These are phyloP conservation scores for Thermomyces lanuginosus DNA, from an alignment of 2,329 filamentous ascomycete species.

Conservation along the genomic window DNA sequence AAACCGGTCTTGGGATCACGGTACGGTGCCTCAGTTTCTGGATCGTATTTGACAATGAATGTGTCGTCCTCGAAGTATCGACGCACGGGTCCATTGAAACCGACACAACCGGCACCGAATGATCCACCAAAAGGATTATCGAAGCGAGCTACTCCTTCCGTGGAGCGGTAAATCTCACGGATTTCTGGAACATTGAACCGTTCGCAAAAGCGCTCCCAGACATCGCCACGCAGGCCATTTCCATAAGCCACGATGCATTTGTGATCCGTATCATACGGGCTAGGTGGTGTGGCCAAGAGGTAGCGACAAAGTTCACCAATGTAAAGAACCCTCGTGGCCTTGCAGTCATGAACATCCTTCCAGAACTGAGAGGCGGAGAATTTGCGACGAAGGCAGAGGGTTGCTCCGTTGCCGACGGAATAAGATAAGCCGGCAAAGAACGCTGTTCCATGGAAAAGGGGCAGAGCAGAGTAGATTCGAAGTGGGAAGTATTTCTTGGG, in stretches of 20 bases:
- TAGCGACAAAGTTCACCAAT: conserved; percentile 37
- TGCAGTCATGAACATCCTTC: conserved; percentile 28
- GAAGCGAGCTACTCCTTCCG: conserved; percentile 31
- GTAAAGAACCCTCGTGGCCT: conserved; percentile 29
- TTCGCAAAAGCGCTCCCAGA: conserved; percentile 39
- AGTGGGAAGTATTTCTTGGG: conserved; percentile 28
- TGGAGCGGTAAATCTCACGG: conserved; percentile 33
- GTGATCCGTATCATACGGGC: conserved; percentile 30
- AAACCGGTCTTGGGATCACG: conserved; percentile 31
- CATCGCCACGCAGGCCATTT: conserved; percentile 33
- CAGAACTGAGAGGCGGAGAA: conserved; percentile 33
- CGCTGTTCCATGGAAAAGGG: conserved; percentile 35
- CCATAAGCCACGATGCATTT: conserved; percentile 30
- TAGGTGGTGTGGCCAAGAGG: conserved; percentile 28
- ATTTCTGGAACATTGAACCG: conserved; percentile 34
- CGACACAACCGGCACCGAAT: conserved; percentile 29
- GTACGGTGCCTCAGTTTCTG: conserved; percentile 25
- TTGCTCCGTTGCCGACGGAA: conserved; percentile 24
- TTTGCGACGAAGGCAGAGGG: conserved; percentile 29
- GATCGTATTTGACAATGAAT: conserved; percentile 28
- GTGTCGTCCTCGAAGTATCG: conserved; percentile 27
- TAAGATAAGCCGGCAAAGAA: conserved; percentile 31
- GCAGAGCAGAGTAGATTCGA: conserved; percentile 32
- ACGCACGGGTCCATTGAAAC: conserved; percentile 27
- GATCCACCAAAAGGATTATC: conserved; percentile 28